phyloP scores from a whole-genome alignment of 768 basidiomycete genomes.

The Rhizopogon roseolus region DNA sequence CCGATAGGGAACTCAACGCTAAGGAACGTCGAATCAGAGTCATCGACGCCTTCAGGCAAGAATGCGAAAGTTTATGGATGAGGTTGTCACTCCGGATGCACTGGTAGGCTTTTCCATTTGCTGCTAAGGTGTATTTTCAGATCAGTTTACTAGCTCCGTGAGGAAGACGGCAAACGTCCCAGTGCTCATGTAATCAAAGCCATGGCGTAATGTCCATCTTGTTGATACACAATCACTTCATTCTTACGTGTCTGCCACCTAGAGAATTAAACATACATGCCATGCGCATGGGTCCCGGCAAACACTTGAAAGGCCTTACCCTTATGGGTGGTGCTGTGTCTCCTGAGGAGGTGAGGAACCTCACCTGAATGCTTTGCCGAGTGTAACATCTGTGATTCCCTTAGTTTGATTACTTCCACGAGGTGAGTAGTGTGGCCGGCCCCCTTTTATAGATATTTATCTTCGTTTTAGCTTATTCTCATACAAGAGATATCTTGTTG shows the following conservation, averaged over 20 bases:
- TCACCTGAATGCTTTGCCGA: not conserved
- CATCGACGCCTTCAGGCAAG: constrained; percentile 38
- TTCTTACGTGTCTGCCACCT: not conserved
- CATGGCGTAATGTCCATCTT: constrained; percentile 38
- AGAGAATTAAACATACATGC: constrained; percentile 48
- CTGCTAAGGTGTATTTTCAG: constrained; percentile 4
- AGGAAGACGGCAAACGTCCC: constrained; percentile 55
- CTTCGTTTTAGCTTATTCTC: constrained; percentile 52
- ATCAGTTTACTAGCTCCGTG: constrained; percentile 30
- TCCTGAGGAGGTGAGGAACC: constrained; percentile 59
- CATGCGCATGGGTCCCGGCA: constrained; percentile 74
- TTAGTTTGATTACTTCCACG: constrained; percentile 85
- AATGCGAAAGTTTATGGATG: constrained; percentile 59
- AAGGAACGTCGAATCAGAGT: constrained; percentile 39
- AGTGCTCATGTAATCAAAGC: constrained; percentile 46
- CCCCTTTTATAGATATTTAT: not conserved
- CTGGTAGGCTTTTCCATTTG: constrained; percentile 9
- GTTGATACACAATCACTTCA: not conserved
- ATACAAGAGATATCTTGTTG: constrained; percentile 73
- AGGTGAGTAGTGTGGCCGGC: constrained; percentile 30
- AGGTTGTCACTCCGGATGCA: constrained; percentile 45
- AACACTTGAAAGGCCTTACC: constrained; percentile 77
- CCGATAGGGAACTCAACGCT: not conserved
- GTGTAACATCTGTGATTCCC: not conserved
- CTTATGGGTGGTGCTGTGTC: constrained; percentile 78